Evolutionary conservation across 257 asterid genomes (phyloP), one percentile per base, ranked within the genome.

Genomic region (Solanum bulbocastanum): DNA sequence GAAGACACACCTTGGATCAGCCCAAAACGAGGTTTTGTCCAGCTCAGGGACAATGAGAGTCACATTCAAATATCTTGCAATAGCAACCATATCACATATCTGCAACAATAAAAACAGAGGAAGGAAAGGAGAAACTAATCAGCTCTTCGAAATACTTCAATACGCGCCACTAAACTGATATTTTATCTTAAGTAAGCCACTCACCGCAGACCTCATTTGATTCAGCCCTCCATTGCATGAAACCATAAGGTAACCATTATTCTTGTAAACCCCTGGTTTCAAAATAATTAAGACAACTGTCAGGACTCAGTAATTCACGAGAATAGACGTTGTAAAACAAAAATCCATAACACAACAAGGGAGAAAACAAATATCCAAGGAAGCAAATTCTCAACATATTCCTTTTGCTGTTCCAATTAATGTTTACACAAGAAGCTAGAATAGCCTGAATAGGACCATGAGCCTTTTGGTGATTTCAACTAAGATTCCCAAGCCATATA

Each of bases 41-140:
- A 97, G 94, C 93, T 97, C 99, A 52, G 99, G 99, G 68, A 97
- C 99, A 69, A 97, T 86, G 89, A 97, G 92, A 7, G 99, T 97
- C 87, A 96, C 98, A 87, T 97, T 97, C 86, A 97, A 93, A 92
- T 95, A 88, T 90, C 99, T 94, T 23, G 99, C 99, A 84, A 97
- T 96, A 15, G 98, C 96, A 88, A 96, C 99, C 99, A 97, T 96
- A 91, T 97, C 99, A 86, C 99, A 97, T 88, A 97, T 95, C 99
- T 97, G 93, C 69, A 86, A 49, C 89, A 14, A 15, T 44, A 79
- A 71, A 35, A 60, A 78, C 86, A 82, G 32, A 49, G 42, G 83
- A 46, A 60, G 36, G 83, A 32, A 65, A 20, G 22, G 71, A 82
- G 76, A 32, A 49, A 82, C 44, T 46, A 30, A 25, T 37, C 62